phyloP scores from a whole-genome alignment of 176 grass and related monocot genomes.

The Oryza australiensis region DNA sequence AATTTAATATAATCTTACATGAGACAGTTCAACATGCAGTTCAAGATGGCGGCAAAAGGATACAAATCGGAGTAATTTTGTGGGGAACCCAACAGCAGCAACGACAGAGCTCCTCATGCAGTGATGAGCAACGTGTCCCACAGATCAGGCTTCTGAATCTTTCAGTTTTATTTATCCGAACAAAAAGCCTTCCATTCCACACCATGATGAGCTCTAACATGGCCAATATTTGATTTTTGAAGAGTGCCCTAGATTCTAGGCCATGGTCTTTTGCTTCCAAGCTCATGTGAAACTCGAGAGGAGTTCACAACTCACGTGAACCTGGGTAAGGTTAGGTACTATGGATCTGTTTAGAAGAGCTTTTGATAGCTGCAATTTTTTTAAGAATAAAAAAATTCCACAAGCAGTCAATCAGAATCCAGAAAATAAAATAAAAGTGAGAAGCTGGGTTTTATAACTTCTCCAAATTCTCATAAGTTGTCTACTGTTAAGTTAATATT shows the following conservation, averaged over 20 bases:
- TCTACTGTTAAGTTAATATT: too few species aligned
- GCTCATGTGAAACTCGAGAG: conserved; percentile 44
- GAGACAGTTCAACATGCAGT: not conserved
- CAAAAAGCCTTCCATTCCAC: conserved; percentile 1
- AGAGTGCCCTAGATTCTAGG: conserved; percentile 16
- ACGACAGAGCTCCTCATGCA: conserved; percentile 25
- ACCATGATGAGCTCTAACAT: conserved; percentile 16
- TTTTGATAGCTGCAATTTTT: too few species aligned
- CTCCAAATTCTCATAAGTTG: too few species aligned
- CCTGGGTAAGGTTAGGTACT: not conserved
- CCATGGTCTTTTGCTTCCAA: conserved; percentile 36
- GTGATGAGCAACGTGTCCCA: conserved; percentile 34
- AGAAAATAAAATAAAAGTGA: too few species aligned
- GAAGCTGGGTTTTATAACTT: too few species aligned
- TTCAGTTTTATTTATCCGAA: conserved; percentile 26
- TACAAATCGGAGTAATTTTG: not conserved
- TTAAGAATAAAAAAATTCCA: too few species aligned
- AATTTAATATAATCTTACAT: not conserved
- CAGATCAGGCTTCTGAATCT: conserved; percentile 16
- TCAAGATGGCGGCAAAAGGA: not conserved
- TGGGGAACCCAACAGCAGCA: conserved; percentile 5
- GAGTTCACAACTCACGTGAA: conserved; percentile 37
- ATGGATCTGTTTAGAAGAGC: too few species aligned
- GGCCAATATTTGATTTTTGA: not conserved
- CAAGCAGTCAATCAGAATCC: too few species aligned